A percentile compares a stretch with the other conserved stretches of the same genome.
Evolutionary conservation across 148 eudicot species (phyloP).

Genomic region (Salicornia ramosissima): DNA sequence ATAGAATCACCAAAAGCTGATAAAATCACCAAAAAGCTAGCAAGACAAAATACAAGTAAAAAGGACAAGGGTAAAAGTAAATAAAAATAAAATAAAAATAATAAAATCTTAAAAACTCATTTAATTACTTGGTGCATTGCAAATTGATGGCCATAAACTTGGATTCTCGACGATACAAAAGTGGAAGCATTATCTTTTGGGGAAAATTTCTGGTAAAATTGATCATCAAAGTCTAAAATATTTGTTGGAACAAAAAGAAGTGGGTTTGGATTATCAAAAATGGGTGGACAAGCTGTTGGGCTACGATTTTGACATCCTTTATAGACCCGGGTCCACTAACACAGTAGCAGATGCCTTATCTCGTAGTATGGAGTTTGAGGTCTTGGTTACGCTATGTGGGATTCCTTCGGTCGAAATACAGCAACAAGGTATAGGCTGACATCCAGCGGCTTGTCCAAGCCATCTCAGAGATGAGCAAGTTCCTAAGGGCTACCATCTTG

Average conservation of each 20-base stretch:
- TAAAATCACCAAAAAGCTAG: too few species aligned
- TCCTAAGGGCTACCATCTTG: background rate
- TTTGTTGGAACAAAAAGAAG: background rate
- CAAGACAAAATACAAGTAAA: too few species aligned
- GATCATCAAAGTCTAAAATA: background rate
- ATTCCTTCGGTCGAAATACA: background rate
- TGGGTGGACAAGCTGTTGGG: background rate
- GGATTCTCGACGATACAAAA: background rate
- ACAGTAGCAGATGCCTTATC: slow-evolving; percentile 4
- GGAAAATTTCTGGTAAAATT: background rate
- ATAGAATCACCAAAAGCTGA: too few species aligned
- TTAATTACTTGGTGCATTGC: too few species aligned
- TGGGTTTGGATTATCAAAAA: background rate
- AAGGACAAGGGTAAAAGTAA: too few species aligned
- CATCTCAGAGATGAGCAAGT: background rate
- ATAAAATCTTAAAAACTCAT: too few species aligned
- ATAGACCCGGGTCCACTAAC: background rate
- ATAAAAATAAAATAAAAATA: too few species aligned
- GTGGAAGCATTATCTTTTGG: background rate
- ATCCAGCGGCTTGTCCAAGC: background rate
- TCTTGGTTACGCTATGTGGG: background rate
- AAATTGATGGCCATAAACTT: background rate
- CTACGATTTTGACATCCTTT: background rate
- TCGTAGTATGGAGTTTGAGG: background rate
- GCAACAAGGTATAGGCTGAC: too few species aligned